Conservation (phyloP, 2,329 filamentous ascomycete species). For the Cladophialophora bantiana region DNA sequence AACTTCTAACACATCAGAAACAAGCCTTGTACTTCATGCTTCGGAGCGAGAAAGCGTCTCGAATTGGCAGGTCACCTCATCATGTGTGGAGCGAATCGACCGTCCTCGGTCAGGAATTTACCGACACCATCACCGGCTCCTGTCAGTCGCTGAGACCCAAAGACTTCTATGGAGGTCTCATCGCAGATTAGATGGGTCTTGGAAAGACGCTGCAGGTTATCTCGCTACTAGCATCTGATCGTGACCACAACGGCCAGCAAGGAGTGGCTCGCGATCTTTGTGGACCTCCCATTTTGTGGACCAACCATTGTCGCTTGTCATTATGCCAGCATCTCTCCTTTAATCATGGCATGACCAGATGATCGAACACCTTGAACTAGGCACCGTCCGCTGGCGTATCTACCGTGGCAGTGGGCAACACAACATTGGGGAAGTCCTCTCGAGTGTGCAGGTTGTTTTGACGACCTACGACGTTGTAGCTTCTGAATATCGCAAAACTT, state of each 20-base stretch:
- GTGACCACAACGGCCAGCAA: too few relatives aligned
- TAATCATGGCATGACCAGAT: background rate
- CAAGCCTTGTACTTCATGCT: background rate
- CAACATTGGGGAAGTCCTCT: background rate
- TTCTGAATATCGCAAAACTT: background rate
- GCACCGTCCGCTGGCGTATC: background rate
- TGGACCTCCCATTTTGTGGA: background rate
- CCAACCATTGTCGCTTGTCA: constrained; percentile 7
- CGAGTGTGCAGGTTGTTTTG: background rate
- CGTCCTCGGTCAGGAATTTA: background rate
- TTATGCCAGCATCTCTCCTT: background rate
- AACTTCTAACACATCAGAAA: background rate
- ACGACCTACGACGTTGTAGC: constrained; percentile 3
- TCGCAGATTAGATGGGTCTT: constrained; percentile 57
- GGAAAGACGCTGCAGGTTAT: constrained; percentile 57
- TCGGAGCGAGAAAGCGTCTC: background rate
- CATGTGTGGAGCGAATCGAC: background rate
- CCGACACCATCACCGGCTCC: background rate
- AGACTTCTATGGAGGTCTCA: constrained; percentile 48
- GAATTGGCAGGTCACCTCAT: background rate
- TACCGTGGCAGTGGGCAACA: background rate
- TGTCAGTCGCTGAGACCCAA: background rate
- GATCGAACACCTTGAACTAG: background rate
- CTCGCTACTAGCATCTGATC: constrained; percentile 45
- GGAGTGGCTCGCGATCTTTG: too few relatives aligned